These are phyloP conservation scores for Zasmidium citrigriseum DNA, from an alignment of 2,329 filamentous ascomycete genomes.

Conservation along the genomic window DNA sequence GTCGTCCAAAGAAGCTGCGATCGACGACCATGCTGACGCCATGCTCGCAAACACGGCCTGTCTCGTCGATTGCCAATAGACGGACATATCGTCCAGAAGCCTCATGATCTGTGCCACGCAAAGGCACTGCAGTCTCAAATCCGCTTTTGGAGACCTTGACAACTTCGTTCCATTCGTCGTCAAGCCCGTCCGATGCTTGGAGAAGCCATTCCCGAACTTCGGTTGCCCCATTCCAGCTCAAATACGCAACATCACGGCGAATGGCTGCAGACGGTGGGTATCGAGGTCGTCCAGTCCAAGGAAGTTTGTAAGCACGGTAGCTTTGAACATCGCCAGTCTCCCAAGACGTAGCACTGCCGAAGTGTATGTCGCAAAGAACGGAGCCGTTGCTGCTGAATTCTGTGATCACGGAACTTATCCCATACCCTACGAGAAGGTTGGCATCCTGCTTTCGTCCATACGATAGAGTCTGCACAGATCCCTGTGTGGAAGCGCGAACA, in stretches of 20 bases:
- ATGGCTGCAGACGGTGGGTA: constrained; percentile 15
- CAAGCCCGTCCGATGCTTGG: constrained; percentile 17
- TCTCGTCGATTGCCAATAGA: neutral
- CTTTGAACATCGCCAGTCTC: constrained; percentile 30
- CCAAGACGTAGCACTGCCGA: constrained; percentile 27
- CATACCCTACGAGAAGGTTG: constrained; percentile 29
- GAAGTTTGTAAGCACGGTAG: constrained; percentile 30
- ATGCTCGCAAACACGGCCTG: neutral
- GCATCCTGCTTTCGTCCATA: constrained; percentile 11
- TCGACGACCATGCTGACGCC: neutral
- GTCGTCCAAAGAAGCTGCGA: neutral
- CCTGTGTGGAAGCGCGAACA: constrained; percentile 28
- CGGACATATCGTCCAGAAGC: constrained; percentile 8
- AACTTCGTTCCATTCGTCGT: constrained; percentile 22
- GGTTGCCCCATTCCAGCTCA: constrained; percentile 34
- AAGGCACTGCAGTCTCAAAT: constrained; percentile 24
- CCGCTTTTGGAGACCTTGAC: constrained; percentile 13
- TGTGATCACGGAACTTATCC: constrained; percentile 30
- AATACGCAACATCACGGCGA: neutral
- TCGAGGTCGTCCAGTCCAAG: constrained; percentile 27
- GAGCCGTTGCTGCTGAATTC: constrained; percentile 27
- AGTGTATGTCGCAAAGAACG: constrained; percentile 30
- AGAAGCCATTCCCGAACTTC: constrained; percentile 25
- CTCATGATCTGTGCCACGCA: constrained; percentile 33
- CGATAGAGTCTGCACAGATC: constrained; percentile 25